Evolutionary conservation across 23 red algal species (phyloP), one percentile per base, ranked within the genome.

Genomic region (Gracilariopsis chorda): DNA sequence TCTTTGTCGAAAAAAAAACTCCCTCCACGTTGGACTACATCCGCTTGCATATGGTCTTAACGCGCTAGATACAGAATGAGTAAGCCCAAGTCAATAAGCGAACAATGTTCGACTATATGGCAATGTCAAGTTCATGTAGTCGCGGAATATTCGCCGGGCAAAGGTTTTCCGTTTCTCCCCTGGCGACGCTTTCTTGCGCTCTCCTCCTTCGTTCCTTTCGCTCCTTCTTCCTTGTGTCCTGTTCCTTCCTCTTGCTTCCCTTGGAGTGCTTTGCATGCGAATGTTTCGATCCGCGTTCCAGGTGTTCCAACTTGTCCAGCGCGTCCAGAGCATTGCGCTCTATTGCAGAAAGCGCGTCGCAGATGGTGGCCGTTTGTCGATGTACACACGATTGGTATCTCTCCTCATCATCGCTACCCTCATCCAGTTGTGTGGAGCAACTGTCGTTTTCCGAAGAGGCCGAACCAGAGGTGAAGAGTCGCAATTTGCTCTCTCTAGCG

Each of bases 131-230:
- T 52, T 87, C 82, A 51, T 87, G 59, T 7, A 45, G 58, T 43
- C 29, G 53, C 10, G 45, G 52, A 24, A 49, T 80, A 3, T 59
- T 39, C 8, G 24, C 23, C 39, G 42, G 9, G 20, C 27, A 45
- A 9, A 41, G 23, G 48, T 58, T 34, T 80, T 57, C 48, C 11
- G 48, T 37, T 45, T 80, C 76, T 48, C 12, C 48, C 21, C 88
- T 36, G 13, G 88, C 77, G 23, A 91, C 2, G 27, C 73, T 44
- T 62, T 91, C 88, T 69, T 91, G 88, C 30, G 77, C 76, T 72
- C 68, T 80, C 58, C 77, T 49, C 19, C 88, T 47, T 42, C 88
- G 35, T 46, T 62, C 88, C 68, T 91, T 91, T 60, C 88, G 30
- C 12, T 91, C 88, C 33, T 74, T 79, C 45, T 71, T 69, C 37